Conservation (phyloP, 148 eudicot genomes). For the Polygonum maritimum region DNA sequence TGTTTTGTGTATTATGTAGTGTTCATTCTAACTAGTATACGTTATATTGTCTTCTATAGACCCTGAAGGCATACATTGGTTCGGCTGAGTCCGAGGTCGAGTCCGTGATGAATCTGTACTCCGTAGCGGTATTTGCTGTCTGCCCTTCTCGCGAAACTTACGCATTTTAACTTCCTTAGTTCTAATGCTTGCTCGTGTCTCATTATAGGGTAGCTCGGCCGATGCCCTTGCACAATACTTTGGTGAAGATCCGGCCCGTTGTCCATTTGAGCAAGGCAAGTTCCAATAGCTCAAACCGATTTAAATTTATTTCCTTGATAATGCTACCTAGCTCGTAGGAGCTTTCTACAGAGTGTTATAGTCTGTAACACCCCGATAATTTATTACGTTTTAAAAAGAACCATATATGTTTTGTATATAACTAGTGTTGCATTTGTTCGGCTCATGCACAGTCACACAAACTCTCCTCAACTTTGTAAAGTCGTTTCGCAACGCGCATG, state of each 20-base stretch:
- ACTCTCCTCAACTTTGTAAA: conserved; percentile 80
- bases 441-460: conserved; percentile 60
- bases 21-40: not conserved
- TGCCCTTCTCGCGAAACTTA: not conserved
- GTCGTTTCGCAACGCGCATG: conserved; percentile 74
- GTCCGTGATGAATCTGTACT: conserved; percentile 55
- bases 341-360: not conserved
- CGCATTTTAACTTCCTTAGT: not conserved
- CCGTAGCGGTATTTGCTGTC: conserved; percentile 55
- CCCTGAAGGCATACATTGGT: conserved; percentile 57
- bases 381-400: not conserved
- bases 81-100: conserved; percentile 71
- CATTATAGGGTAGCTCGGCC: conserved; percentile 83
- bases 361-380: not conserved
- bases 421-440: not conserved
- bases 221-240: conserved; percentile 85
- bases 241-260: conserved; percentile 95
- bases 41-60: conserved; percentile 26
- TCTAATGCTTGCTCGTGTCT: not conserved
- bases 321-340: not conserved
- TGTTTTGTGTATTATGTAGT: not conserved
- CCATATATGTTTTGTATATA: not conserved
- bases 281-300: not conserved
- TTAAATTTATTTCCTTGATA: not conserved
- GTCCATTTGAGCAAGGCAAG: conserved; percentile 93